Conservation (phyloP, 148 eudicot genomes). For the Pharnaceum exiguum region DNA sequence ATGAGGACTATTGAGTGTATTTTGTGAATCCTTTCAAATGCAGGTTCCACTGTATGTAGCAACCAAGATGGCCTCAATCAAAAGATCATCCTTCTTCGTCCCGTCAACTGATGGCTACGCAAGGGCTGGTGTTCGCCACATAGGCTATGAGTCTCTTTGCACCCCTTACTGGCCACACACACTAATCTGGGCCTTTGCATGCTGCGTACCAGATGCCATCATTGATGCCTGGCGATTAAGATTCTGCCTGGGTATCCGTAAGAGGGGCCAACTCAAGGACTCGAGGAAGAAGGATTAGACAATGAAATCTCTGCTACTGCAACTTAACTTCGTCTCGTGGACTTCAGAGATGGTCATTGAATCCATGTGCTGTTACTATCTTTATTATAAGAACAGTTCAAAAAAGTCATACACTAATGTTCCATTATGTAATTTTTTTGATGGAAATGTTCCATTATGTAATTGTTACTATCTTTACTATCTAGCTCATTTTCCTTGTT, state of each 20-base stretch:
- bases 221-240: slow-evolving; percentile 39
- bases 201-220: slow-evolving; percentile 36
- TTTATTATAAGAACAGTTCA: slow-evolving; percentile 8
- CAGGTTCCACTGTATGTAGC: slow-evolving; percentile 74
- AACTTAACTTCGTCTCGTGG: not conserved
- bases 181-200: slow-evolving; percentile 32
- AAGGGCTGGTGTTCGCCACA: slow-evolving; percentile 47
- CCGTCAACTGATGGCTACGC: slow-evolving; percentile 57
- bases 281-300: slow-evolving; percentile 33
- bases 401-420: too few relatives aligned
- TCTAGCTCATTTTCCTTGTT: too few relatives aligned
- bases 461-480: too few relatives aligned
- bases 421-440: too few relatives aligned
- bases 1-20: too few relatives aligned
- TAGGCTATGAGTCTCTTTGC: slow-evolving; percentile 51
- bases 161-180: slow-evolving; percentile 73
- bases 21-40: slow-evolving; percentile 5
- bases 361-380: slow-evolving; percentile 1
- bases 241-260: slow-evolving; percentile 41
- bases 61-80: slow-evolving; percentile 63
- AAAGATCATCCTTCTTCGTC: slow-evolving; percentile 54
- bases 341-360: slow-evolving; percentile 9
- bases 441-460: too few relatives aligned
- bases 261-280: slow-evolving; percentile 45
- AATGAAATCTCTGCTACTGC: not conserved